Base-by-base conservation (phyloP, 805 yeast species). In the Nakazawaea ishiwadae region DNA sequence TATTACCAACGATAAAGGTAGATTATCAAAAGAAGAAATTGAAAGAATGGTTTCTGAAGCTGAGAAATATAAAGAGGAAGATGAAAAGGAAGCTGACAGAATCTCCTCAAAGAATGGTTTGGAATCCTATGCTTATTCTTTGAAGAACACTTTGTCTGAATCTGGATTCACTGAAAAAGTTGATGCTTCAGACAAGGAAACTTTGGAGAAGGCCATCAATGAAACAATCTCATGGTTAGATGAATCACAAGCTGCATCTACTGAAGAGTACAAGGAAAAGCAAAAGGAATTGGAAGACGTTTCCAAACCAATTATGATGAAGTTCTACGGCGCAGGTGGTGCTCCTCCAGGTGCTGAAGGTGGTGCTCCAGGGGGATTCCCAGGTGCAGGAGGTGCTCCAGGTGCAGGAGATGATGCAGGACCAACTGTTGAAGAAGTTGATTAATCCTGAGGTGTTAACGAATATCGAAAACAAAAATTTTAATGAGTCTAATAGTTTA, bases 241-340 rank as follows among this genome's bases (percentile, higher is more conserved):
- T 67, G 75, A 77, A 57, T 83, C 85, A 71, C 87, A 81, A 69
- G 74, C 95, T 49, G 96, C 91, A 51, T 65, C 91, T 44, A 77
- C 84, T 35, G 96, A 87, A 59, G 96, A 87, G 74, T 87, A 70
- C 68, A 68, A 76, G 59, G 95, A 85, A 70, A 81, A 75, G 71
- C 91, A 87, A 75, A 87, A 87, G 79, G 96, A 87, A 70, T 80
- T 87, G 60, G 95, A 86, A 73, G 82, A 77, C 50, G 73, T 80
- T 66, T 93, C 95, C 53, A 87, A 86, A 77, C 96, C 96, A 63
- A 84, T 87, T 70, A 82, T 87, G 85, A 76, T 84, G 66, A 85
- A 86, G 77, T 86, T 89, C 75, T 87, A 87, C 80, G 87, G 82
- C 63, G 85, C 79, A 53, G 90, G 84, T 63, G 90, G 83, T 61